phyloP scores from a whole-genome alignment of 805 yeast genomes.

The Ascoidea rubescens region DNA sequence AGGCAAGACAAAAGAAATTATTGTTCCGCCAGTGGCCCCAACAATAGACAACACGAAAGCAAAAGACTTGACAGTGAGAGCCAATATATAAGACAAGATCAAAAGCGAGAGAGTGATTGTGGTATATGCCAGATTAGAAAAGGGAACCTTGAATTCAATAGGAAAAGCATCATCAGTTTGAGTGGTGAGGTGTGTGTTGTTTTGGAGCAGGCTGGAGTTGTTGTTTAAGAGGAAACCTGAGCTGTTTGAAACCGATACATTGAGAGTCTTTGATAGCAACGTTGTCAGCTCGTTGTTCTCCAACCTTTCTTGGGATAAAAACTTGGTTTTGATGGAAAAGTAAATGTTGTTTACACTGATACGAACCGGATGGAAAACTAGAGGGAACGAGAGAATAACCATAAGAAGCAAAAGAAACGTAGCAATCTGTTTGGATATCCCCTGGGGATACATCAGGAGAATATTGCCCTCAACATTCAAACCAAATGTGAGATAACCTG shows the following conservation, averaged over 20 bases:
- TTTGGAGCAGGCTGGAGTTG: no score
- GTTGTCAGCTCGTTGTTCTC: constrained; percentile 1
- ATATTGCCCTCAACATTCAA: constrained; percentile 49
- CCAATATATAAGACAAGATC: constrained; percentile 36
- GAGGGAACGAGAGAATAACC: constrained; percentile 70
- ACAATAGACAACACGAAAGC: constrained; percentile 60
- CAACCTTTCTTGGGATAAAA: not conserved
- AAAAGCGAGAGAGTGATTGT: constrained; percentile 34
- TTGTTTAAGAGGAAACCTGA: no score
- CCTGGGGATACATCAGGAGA: constrained; percentile 49
- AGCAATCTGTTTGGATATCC: constrained; percentile 27
- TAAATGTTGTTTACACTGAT: constrained; percentile 56
- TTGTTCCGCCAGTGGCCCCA: constrained; percentile 74
- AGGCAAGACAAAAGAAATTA: constrained; percentile 65
- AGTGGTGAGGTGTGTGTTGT: not conserved
- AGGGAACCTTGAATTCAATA: constrained; percentile 24
- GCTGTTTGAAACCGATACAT: no score
- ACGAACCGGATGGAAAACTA: constrained; percentile 72
- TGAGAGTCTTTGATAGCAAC: not conserved
- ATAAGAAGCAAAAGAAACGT: constrained; percentile 50
- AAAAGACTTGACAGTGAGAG: constrained; percentile 46
- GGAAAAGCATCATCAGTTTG: not conserved
- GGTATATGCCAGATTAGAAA: constrained; percentile 30
- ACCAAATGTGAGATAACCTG: constrained; percentile 71
- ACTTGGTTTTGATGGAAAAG: constrained; percentile 25